Base-by-base conservation (phyloP, 306 rosid genomes). In the Luffa aegyptiaca region DNA sequence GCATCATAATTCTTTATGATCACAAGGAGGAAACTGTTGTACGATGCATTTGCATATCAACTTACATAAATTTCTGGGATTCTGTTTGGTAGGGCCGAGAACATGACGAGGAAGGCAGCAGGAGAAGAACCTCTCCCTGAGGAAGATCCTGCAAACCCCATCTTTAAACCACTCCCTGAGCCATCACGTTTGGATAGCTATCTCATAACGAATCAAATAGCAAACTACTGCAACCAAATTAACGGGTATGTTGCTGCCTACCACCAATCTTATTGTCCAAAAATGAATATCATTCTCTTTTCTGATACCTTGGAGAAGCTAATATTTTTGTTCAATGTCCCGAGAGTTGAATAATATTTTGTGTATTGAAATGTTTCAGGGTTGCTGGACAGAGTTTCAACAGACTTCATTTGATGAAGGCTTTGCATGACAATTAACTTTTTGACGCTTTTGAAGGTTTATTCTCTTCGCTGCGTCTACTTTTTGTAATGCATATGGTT, bases 151-250 rank as follows among this genome's bases (percentile, higher is more conserved):
- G 73, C 96, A 77, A 93, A 91, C 75, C 97, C 97, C 66, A 35
- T 89, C 61, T 95, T 95, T 78, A 95, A 95, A 87, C 90, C 97
- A 45, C 83, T 91, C 8, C 89, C 97, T 0, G 99, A 95, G 88
- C 99, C 99, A 45, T 91, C 99, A 11, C 94, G 99, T 37, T 87
- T 95, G 88, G 97, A 95, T 75, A 90, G 97, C 89, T 95, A 91
- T 85, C 96, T 95, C 80, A 91, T 95, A 79, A 95, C 97, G 48
- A 95, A 95, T 79, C 99, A 95, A 88, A 84, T 95, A 63, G 83
- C 94, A 39, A 95, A 91, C 88, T 91, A 91, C 90, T 95, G 99
- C 90, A 93, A 90, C 92, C 99, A 95, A 84, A 93, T 95, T 81
- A 95, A 95, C 64, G 97, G 97, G 98, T 95, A 95, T 58, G 91